phyloP scores from a whole-genome alignment of 2,329 filamentous ascomycete genomes.

The Pseudopithomyces chartarum region DNA sequence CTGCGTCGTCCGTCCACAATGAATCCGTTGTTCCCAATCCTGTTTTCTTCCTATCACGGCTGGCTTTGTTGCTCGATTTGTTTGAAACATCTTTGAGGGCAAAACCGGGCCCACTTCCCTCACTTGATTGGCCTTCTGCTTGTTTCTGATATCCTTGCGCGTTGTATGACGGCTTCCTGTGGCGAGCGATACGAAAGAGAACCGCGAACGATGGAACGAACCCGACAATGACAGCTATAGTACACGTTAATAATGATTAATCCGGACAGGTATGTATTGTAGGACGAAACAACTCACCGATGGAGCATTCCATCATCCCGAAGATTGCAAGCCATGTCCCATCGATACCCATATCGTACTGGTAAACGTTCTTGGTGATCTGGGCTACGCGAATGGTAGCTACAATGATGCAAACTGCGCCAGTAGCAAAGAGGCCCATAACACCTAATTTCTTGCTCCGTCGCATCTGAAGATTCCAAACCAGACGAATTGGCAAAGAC shows the following conservation, averaged over 20 bases:
- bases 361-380: conserved; percentile 30
- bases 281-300: conserved; percentile 18
- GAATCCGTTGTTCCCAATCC: neutral
- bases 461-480: conserved; percentile 41
- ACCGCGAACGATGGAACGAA: conserved; percentile 22
- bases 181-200: conserved; percentile 9
- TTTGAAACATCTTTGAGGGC: neutral
- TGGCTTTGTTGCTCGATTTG: neutral
- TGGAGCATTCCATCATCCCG: conserved; percentile 40
- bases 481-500: conserved; percentile 38
- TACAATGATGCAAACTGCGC: conserved; percentile 16
- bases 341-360: conserved; percentile 25
- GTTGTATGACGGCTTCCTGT: conserved; percentile 6
- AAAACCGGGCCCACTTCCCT: neutral
- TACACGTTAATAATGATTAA: neutral
- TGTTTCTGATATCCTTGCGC: conserved; percentile 7
- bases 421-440: conserved; percentile 21
- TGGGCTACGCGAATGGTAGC: conserved; percentile 31
- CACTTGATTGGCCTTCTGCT: neutral
- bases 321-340: conserved; percentile 40
- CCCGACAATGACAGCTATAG: conserved; percentile 20
- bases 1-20: neutral
- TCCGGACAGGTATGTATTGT: neutral
- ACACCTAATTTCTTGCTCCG: conserved; percentile 36
- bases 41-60: neutral